Evolutionary conservation across 352 stramenopile species (phyloP).

Genomic region (Pythium aphanidermatum): DNA sequence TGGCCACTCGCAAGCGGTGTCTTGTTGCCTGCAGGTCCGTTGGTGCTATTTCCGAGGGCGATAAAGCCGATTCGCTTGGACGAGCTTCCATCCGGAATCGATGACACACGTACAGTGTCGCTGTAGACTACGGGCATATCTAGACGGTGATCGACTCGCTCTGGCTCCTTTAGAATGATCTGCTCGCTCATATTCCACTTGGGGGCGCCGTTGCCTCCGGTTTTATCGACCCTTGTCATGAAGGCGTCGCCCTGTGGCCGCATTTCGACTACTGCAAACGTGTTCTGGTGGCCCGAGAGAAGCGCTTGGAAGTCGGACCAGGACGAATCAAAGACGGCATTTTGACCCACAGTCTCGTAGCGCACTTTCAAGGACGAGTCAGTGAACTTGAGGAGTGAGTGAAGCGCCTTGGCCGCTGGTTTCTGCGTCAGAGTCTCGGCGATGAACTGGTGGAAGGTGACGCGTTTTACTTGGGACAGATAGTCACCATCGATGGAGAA

Average conservation of each 20-base stretch:
- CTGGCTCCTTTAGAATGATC: slow-evolving; percentile 47
- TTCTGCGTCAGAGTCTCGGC: slow-evolving; percentile 28
- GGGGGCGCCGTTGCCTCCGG: slow-evolving; percentile 38
- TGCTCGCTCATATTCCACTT: slow-evolving; percentile 57
- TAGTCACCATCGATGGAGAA: slow-evolving; percentile 59
- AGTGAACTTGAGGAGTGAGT: slow-evolving; percentile 45
- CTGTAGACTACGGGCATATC: slow-evolving; percentile 71
- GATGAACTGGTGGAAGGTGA: slow-evolving; percentile 58
- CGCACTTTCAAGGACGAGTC: slow-evolving; percentile 47
- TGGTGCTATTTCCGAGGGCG: slow-evolving; percentile 16
- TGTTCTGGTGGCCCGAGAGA: slow-evolving; percentile 48
- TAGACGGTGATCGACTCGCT: slow-evolving; percentile 38
- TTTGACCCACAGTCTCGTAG: slow-evolving; percentile 56
- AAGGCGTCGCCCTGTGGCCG: slow-evolving; percentile 63
- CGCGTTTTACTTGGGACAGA: slow-evolving; percentile 30
- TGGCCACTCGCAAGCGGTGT: slow-evolving; percentile 22
- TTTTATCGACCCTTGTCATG: slow-evolving; percentile 37
- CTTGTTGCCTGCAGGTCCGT: neutral
- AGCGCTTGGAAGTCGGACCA: slow-evolving; percentile 64
- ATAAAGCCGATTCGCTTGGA: slow-evolving; percentile 47
- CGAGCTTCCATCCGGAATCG: slow-evolving; percentile 29
- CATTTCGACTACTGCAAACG: slow-evolving; percentile 57
- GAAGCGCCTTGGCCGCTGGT: slow-evolving; percentile 26
- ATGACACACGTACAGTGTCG: slow-evolving; percentile 58
- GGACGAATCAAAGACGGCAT: slow-evolving; percentile 31